Evolutionary conservation across 1,139 yeast species (phyloP).

Genomic region (Scheffersomyces insectosa): DNA sequence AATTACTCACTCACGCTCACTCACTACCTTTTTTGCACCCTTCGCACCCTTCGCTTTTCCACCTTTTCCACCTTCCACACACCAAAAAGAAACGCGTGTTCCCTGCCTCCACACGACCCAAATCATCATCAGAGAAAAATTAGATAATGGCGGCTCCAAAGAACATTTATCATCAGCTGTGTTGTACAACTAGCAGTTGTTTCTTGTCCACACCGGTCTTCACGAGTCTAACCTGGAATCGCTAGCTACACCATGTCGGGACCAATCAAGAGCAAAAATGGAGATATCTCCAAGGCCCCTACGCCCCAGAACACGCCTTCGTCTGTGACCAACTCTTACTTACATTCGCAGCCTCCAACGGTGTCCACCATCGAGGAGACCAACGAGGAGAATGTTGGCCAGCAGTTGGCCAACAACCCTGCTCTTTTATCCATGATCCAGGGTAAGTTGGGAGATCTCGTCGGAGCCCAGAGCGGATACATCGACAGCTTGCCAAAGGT

Average conservation of each 20-base stretch:
- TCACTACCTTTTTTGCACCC: too few species aligned
- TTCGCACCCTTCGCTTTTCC: too few species aligned
- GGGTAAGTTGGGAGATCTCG: slow-evolving; percentile 81
- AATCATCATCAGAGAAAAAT: too few species aligned
- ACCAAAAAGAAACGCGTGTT: too few species aligned
- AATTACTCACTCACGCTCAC: too few species aligned
- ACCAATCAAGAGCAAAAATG: slow-evolving; percentile 66
- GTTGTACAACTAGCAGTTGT: too few species aligned
- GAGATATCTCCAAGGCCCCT: slow-evolving; percentile 90
- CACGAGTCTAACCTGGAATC: too few species aligned
- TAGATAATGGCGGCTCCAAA: too few species aligned
- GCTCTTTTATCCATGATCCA: slow-evolving; percentile 83
- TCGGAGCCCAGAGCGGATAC: slow-evolving; percentile 88
- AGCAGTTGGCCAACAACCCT: slow-evolving; percentile 69
- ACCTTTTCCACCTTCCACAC: too few species aligned
- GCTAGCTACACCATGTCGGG: slow-evolving; percentile 49
- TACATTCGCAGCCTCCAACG: slow-evolving; percentile 69
- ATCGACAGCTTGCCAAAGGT: slow-evolving; percentile 73
- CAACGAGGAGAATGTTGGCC: slow-evolving; percentile 29
- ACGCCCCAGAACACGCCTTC: slow-evolving; percentile 99
- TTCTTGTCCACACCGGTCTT: too few species aligned
- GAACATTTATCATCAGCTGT: too few species aligned
- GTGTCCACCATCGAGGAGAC: slow-evolving; percentile 81
- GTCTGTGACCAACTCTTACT: slow-evolving; percentile 74
- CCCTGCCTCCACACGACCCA: too few species aligned